These are phyloP conservation scores for Xylariaceae sp. DNA, from an alignment of 2,329 filamentous ascomycete species.

Conservation along the genomic window DNA sequence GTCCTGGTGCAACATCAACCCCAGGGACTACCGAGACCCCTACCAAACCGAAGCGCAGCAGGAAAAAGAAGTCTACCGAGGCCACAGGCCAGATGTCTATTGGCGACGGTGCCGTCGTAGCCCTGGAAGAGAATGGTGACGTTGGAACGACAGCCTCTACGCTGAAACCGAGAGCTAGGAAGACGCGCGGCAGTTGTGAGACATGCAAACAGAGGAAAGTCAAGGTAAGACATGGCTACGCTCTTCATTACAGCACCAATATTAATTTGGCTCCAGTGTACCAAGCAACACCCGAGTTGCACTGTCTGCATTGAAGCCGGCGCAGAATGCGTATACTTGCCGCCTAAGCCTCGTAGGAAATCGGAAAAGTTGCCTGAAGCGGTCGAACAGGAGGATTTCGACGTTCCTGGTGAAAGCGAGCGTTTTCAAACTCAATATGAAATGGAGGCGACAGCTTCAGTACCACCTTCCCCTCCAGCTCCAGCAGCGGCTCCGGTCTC, in stretches of 20 bases:
- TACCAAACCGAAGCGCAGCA: slow-evolving; percentile 31
- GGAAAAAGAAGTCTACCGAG: slow-evolving; percentile 31
- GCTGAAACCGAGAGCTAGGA: slow-evolving; percentile 28
- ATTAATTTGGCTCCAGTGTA: slow-evolving; percentile 30
- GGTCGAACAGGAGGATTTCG: slow-evolving; percentile 25
- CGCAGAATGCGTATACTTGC: slow-evolving; percentile 35
- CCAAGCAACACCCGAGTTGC: slow-evolving; percentile 41
- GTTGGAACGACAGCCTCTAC: slow-evolving; percentile 34
- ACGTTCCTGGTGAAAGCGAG: slow-evolving; percentile 22
- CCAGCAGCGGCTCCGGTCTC: neutral
- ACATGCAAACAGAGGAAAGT: slow-evolving; percentile 36
- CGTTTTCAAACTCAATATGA: slow-evolving; percentile 8
- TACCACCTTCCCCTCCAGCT: neutral
- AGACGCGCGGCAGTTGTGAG: slow-evolving; percentile 39
- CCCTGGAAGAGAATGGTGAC: slow-evolving; percentile 30
- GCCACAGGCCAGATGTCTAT: slow-evolving; percentile 22
- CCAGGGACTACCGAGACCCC: slow-evolving; percentile 28
- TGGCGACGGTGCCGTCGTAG: slow-evolving; percentile 32
- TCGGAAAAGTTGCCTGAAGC: slow-evolving; percentile 28
- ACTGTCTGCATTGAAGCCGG: slow-evolving; percentile 32
- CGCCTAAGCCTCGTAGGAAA: slow-evolving; percentile 34
- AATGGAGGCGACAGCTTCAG: neutral
- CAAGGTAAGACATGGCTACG: slow-evolving; percentile 27
- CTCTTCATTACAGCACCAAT: neutral
- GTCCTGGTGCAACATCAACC: slow-evolving; percentile 7